A percentile compares a stretch with the other conserved stretches of the same genome.
These are phyloP conservation scores for Clarireedia paspali DNA, from an alignment of 2,329 filamentous ascomycete genomes.

Conservation along the genomic window DNA sequence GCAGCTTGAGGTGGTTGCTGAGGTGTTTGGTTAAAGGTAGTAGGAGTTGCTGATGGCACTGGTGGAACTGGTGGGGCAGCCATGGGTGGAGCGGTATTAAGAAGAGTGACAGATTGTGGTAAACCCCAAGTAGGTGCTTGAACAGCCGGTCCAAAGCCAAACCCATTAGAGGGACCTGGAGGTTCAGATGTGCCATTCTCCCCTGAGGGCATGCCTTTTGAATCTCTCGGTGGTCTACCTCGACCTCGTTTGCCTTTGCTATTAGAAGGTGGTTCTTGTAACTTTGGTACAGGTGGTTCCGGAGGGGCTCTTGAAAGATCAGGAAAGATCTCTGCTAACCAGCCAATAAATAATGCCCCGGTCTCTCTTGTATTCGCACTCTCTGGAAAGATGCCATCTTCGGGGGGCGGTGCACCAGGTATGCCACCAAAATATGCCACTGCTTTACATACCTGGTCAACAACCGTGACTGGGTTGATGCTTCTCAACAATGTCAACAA, in stretches of 20 bases:
- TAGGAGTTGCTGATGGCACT: neutral
- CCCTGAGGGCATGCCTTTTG: conserved; percentile 9
- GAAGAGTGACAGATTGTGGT: conserved; percentile 22
- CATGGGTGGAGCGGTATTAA: conserved; percentile 20
- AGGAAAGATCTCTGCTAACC: conserved; percentile 58
- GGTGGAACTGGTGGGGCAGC: conserved; percentile 13
- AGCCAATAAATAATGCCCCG: conserved; percentile 51
- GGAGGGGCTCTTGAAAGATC: conserved; percentile 21
- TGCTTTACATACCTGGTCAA: conserved; percentile 56
- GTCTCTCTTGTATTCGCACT: conserved; percentile 50
- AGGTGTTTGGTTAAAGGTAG: conserved; percentile 7
- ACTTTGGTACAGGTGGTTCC: conserved; percentile 11
- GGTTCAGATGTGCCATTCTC: conserved; percentile 14
- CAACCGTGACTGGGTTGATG: conserved; percentile 47
- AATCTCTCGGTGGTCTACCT: conserved; percentile 17
- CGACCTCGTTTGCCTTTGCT: conserved; percentile 21
- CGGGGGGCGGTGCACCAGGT: conserved; percentile 44
- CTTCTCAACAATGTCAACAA: conserved; percentile 49
- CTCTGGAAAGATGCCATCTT: conserved; percentile 44
- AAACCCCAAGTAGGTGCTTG: conserved; percentile 26
- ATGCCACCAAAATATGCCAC: conserved; percentile 57
- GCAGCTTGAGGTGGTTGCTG: neutral
- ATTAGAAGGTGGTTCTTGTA: neutral
- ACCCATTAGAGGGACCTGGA: conserved; percentile 27
- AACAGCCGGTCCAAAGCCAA: conserved; percentile 25